Evolutionary conservation across 1,284 basidiomycete genomes (phyloP), one percentile per base, ranked within the genome.

Genomic region (Trametes pubescens): DNA sequence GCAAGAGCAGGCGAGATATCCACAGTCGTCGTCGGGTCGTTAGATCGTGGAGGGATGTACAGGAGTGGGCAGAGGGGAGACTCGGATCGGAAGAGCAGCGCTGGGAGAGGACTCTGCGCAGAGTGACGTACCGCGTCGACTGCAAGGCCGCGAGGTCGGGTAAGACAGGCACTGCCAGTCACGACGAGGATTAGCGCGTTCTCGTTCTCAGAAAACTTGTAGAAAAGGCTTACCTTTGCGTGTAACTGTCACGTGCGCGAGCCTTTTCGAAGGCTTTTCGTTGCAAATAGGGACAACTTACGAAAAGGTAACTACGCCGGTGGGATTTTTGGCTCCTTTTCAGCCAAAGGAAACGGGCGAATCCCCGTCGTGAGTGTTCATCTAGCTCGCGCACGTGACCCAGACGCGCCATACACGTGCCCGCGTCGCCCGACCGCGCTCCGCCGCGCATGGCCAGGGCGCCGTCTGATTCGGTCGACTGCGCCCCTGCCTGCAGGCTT

Each of bases 11-110:
- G 43, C n/a, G 24, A 9, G 46, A 51, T 61, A 43, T 51, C 11
- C 47, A 46, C 34, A 43, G 47, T 61, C 60, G 60, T 61, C 22
- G 53, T 22, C 24, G 56, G n/a, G 53, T 56, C 60, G 60, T 61
- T 16, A 61, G 60, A 56, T 61, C 59, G 59, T 61, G 46, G 52
- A 40, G 21, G 24, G 22, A 26, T 13, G 43, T 18, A n/a, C 40
- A 29, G 58, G 46, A n/a, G 47, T 51, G 60, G 60, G 60, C 60
- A 61, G 60, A 61, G 60, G 60, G 60, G 53, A 61, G 38, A 43
- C 46, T 22, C 55, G 46, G 26, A 32, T 10, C 11, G 22, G 9
- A 16, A 18, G 49, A 51, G 16, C 26, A 51, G 49, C 29, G 24
- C 29, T 26, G 18, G 29, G 43, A n/a, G 21, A 22, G 3, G 10